Conservation (phyloP, 805 yeast species). For the Spathaspora passalidarum region DNA sequence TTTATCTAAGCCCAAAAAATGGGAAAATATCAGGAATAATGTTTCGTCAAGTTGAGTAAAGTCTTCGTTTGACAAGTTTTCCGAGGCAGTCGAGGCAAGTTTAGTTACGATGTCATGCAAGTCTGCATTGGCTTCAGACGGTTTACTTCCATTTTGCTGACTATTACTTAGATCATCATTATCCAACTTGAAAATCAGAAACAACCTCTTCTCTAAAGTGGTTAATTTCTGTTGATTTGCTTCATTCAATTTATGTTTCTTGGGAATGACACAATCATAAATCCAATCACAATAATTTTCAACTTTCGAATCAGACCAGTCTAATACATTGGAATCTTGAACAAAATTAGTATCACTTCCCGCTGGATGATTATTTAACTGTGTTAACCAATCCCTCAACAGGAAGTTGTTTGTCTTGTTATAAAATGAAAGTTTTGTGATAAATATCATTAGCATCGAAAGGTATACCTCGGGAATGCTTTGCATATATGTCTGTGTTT, state of each 20-base stretch:
- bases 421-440: conserved; percentile 28
- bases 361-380: conserved; percentile 12
- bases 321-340: conserved; percentile 19
- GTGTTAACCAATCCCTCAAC: conserved; percentile 17
- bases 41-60: neutral
- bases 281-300: conserved; percentile 52
- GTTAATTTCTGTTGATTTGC: conserved; percentile 17
- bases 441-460: conserved; percentile 27
- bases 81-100: no score
- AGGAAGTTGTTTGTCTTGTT: conserved; percentile 7
- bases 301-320: conserved; percentile 48
- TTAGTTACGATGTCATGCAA: neutral
- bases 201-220: conserved; percentile 28
- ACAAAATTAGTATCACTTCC: neutral
- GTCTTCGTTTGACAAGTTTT: neutral
- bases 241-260: conserved; percentile 9
- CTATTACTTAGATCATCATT: conserved; percentile 8
- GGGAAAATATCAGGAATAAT: conserved; percentile 1
- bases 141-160: neutral
- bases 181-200: conserved; percentile 27
- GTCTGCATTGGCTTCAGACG: neutral
- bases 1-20: neutral
- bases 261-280: conserved; percentile 28
- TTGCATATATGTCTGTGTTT: neutral
- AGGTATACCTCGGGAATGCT: conserved; percentile 39